Base-by-base conservation (phyloP, 768 basidiomycete species). In the Cystobasidium ongulense region DNA sequence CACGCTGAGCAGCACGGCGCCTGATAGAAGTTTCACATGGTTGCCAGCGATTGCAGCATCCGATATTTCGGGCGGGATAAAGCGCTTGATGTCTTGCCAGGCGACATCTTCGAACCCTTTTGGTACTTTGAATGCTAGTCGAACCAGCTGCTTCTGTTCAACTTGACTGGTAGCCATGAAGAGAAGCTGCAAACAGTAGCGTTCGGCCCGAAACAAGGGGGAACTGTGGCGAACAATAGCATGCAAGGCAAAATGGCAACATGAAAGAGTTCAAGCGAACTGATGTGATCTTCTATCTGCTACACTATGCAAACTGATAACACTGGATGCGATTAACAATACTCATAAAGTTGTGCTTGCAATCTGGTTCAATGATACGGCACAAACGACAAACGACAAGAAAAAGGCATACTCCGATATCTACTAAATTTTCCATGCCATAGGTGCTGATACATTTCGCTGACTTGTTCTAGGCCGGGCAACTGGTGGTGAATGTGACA, bases 61-160 rank as follows among this genome's bases (percentile, higher is more conserved):
- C 57, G 41, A 5, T 23, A 27, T 11, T 5, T n/a, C 65, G 15
- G 7, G 13, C 31, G 65, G 50, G 15, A 67, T 13, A 53, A 50
- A 53, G 50, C 65, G 65, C 17, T 17, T 7, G 46, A 67, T 67
- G 33, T 67, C 65, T 10, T 46, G 4, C 31, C 39, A 67, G 31
- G 65, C 65, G 39, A 67, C 65, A 52, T 67, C 65, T 53, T 67
- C 65, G 43, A 67, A 67, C 4, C 65, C 65, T 25, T 41, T 36
- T 2, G 65, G 65, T 8, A 67, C 65, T 36, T 29, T 50, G 35
- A 46, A 67, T 8, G 65, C 65, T 31, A 67, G 43, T 18, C 33
- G 11, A 2, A 59, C 57, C 5, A 15, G 27, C 57, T 27, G 33
- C 7, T 29, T 7, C 57, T 11, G 57, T 27, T 27, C 33, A 15